Evolutionary conservation across 2,329 filamentous ascomycete species (phyloP).

Genomic region (Aureobasidium sp.): DNA sequence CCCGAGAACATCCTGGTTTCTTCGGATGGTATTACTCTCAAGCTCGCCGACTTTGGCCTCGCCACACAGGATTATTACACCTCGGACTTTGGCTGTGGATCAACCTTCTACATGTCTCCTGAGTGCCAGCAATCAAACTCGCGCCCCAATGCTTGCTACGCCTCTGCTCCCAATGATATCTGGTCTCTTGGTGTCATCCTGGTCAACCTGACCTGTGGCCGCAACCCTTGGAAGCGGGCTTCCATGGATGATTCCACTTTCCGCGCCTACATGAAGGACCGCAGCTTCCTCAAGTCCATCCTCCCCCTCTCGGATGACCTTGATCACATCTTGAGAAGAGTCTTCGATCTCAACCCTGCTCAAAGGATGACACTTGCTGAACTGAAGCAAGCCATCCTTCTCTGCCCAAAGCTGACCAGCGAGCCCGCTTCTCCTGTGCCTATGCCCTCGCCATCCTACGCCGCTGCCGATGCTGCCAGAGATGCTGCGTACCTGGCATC

Average conservation of each 20-base stretch:
- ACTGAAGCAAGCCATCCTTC: constrained; percentile 67
- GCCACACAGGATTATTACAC: constrained; percentile 78
- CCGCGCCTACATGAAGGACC: constrained; percentile 77
- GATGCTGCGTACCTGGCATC: constrained; percentile 14
- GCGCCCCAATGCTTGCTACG: constrained; percentile 69
- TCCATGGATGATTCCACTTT: constrained; percentile 92
- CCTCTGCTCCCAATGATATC: constrained; percentile 89
- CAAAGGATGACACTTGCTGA: constrained; percentile 76
- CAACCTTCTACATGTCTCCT: constrained; percentile 99
- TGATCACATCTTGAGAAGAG: constrained; percentile 75
- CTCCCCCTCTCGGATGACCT: constrained; percentile 84
- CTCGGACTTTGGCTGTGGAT: constrained; percentile 94
- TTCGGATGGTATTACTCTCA: constrained; percentile 80
- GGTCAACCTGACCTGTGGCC: constrained; percentile 93
- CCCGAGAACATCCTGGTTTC: constrained; percentile 96
- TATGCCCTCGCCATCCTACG: constrained; percentile 17
- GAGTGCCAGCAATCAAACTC: constrained; percentile 80
- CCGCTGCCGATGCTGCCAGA: constrained; percentile 15
- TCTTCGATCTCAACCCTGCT: constrained; percentile 80
- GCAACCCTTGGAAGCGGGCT: constrained; percentile 98
- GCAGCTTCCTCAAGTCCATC: constrained; percentile 84
- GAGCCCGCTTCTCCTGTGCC: constrained; percentile 32
- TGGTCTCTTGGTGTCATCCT: constrained; percentile 98
- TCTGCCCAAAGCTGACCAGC: constrained; percentile 66
- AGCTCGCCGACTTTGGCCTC: constrained; percentile 94